These are phyloP conservation scores for Fusarium virguliforme DNA, from an alignment of 2,329 filamentous ascomycete genomes.

Conservation along the genomic window DNA sequence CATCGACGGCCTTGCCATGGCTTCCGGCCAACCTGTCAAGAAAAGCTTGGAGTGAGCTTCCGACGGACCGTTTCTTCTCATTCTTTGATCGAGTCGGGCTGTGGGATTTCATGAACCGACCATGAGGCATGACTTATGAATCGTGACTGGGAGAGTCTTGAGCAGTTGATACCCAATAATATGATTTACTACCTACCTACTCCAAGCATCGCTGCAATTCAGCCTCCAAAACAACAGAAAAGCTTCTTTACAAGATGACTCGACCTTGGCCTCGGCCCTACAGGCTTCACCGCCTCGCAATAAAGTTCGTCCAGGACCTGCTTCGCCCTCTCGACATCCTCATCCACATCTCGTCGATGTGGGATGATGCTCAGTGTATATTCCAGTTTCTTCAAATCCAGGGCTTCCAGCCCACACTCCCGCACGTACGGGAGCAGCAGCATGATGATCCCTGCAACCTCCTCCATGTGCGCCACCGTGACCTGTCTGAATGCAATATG, in stretches of 20 bases:
- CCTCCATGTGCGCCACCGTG: too few species aligned
- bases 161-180: neutral
- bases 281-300: neutral
- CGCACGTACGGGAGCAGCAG: neutral
- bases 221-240: neutral
- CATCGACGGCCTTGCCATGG: conserved; percentile 61
- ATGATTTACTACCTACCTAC: neutral
- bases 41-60: neutral
- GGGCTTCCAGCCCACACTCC: neutral
- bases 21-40: conserved; percentile 55
- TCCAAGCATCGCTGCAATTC: too few species aligned
- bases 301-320: neutral
- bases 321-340: neutral
- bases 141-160: neutral
- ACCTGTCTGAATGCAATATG: too few species aligned
- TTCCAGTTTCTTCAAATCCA: neutral
- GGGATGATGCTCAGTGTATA: too few species aligned
- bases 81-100: conserved; percentile 1
- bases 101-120: neutral
- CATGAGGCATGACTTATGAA: conserved; percentile 28
- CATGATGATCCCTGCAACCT: neutral
- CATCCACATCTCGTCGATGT: neutral
- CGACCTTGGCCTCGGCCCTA: neutral
- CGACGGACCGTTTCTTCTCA: too few species aligned
- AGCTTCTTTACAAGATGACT: neutral